These are phyloP conservation scores for Naganishia cerealis DNA, from an alignment of 1,284 basidiomycete species.

Conservation along the genomic window DNA sequence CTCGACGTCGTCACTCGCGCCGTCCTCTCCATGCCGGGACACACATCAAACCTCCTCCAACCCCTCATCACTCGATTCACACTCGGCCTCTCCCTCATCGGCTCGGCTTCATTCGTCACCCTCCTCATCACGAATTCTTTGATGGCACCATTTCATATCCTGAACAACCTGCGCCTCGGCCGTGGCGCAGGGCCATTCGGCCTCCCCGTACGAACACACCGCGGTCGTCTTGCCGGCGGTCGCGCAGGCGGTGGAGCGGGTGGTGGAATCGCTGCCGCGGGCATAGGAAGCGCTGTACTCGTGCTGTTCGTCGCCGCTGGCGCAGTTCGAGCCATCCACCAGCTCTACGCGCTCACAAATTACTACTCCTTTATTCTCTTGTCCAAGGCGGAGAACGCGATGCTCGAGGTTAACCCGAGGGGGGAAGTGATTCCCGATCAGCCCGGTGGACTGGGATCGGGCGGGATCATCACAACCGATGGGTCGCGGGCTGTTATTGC, in stretches of 20 bases:
- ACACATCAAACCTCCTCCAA: background rate
- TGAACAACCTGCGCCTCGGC: slow-evolving; percentile 44
- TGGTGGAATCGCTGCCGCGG: slow-evolving; percentile 17
- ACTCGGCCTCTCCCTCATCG: slow-evolving; percentile 50
- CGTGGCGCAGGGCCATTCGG: slow-evolving; percentile 32
- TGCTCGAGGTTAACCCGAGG: slow-evolving; percentile 33
- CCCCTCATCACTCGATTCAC: slow-evolving; percentile 32
- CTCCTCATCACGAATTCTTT: slow-evolving; percentile 46
- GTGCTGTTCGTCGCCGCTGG: slow-evolving; percentile 34
- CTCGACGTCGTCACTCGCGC: background rate
- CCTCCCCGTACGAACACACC: slow-evolving; percentile 24
- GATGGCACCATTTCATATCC: slow-evolving; percentile 49
- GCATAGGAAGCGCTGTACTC: slow-evolving; percentile 29
- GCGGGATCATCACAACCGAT: slow-evolving; percentile 18
- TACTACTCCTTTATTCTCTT: slow-evolving; percentile 31
- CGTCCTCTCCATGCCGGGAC: background rate
- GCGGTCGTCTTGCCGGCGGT: slow-evolving; percentile 1
- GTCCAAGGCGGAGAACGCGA: slow-evolving; percentile 35
- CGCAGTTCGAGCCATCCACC: slow-evolving; percentile 32
- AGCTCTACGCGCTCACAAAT: slow-evolving; percentile 31
- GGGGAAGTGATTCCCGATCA: slow-evolving; percentile 32
- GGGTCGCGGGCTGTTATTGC: slow-evolving; percentile 16
- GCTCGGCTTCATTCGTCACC: slow-evolving; percentile 48
- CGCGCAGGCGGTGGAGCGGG: background rate
- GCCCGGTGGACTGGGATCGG: slow-evolving; percentile 19